A percentile compares a stretch with the other conserved stretches of the same genome.
These are phyloP conservation scores for Melanomma pulvis-pyrius DNA, from an alignment of 495 filamentous ascomycete species.

Conservation along the genomic window DNA sequence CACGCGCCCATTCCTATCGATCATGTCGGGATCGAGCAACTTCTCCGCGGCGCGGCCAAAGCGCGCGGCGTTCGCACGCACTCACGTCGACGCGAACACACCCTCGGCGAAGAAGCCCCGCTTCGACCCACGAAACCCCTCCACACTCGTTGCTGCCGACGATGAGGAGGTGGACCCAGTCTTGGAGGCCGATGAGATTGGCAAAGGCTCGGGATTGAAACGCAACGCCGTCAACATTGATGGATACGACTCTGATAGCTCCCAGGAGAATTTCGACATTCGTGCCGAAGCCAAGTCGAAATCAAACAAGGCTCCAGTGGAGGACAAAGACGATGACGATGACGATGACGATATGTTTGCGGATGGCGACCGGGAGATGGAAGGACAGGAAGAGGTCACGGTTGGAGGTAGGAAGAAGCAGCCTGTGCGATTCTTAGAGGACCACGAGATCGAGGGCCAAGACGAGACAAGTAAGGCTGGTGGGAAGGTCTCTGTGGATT, in stretches of 20 bases:
- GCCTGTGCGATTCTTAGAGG: constrained; percentile 35
- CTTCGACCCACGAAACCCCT: constrained; percentile 95
- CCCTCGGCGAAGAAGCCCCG: constrained; percentile 77
- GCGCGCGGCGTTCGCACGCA: constrained; percentile 73
- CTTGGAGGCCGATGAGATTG: constrained; percentile 90
- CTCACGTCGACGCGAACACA: constrained; percentile 53
- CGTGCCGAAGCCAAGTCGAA: constrained; percentile 64
- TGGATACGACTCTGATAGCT: constrained; percentile 93
- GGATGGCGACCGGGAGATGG: constrained; percentile 64
- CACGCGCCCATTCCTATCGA: neutral
- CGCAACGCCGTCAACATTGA: constrained; percentile 93
- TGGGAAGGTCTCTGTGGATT: constrained; percentile 65
- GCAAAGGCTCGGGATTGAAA: constrained; percentile 75
- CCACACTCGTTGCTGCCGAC: constrained; percentile 75
- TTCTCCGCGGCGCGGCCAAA: constrained; percentile 70
- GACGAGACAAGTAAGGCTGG: constrained; percentile 73
- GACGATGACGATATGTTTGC: constrained; percentile 93
- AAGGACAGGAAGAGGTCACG: neutral
- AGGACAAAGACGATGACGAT: constrained; percentile 61
- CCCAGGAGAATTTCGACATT: constrained; percentile 84
- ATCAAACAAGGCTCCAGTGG: constrained; percentile 49
- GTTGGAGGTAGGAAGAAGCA: constrained; percentile 27
- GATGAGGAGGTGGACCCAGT: constrained; percentile 64
- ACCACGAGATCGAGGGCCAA: constrained; percentile 75
- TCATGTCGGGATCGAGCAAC: constrained; percentile 19